These are phyloP conservation scores for Pichia sp. DNA, from an alignment of 1,139 yeast species.

Conservation along the genomic window DNA sequence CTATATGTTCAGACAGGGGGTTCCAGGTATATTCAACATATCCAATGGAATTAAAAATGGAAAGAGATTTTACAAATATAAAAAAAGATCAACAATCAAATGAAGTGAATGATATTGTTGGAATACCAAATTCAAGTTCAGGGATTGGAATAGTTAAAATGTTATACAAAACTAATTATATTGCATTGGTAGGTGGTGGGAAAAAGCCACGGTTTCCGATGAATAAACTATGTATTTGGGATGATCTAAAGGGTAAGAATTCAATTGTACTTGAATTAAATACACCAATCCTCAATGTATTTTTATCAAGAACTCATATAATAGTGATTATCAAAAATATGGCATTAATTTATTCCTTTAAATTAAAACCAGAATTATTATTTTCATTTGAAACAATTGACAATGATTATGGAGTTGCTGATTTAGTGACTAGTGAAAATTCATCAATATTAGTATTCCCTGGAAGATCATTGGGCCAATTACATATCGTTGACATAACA, in stretches of 20 bases:
- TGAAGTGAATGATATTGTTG: background rate
- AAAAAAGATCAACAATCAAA: background rate
- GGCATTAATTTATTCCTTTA: constrained; percentile 72
- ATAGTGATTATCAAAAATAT: constrained; percentile 63
- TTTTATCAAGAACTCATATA: constrained; percentile 68
- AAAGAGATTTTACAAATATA: constrained; percentile 41
- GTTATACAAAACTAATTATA: constrained; percentile 85
- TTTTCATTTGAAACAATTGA: constrained; percentile 67
- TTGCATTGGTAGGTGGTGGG: constrained; percentile 89
- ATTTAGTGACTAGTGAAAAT: constrained; percentile 36
- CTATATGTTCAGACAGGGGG: constrained; percentile 75
- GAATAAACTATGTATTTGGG: constrained; percentile 83
- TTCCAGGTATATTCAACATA: constrained; percentile 83
- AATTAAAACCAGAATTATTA: constrained; percentile 67
- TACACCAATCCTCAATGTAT: constrained; percentile 66
- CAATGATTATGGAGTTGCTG: constrained; percentile 66
- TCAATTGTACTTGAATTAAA: constrained; percentile 71
- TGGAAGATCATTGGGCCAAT: constrained; percentile 61
- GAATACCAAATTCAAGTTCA: constrained; percentile 15
- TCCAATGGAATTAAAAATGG: constrained; percentile 76
- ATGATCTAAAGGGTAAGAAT: constrained; percentile 72
- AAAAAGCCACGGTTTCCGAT: constrained; percentile 67
- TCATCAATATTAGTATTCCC: constrained; percentile 61
- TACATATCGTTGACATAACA: constrained; percentile 67
- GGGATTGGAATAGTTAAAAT: constrained; percentile 75